Base-by-base conservation (phyloP, 2,329 filamentous ascomycete genomes). In the Colletotrichum melonis region DNA sequence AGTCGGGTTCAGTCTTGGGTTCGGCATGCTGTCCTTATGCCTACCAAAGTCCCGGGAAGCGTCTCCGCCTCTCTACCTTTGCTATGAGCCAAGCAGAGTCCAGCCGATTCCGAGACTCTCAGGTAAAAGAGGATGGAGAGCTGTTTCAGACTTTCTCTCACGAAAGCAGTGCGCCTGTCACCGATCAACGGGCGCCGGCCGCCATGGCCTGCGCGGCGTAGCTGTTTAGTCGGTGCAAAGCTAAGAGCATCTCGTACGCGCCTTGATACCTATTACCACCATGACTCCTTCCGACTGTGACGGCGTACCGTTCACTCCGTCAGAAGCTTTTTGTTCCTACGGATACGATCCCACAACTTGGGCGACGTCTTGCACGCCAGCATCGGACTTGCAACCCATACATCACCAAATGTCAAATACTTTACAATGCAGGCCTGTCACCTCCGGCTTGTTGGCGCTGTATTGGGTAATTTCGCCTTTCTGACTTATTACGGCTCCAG, bases 121-220 rank as follows among this genome's bases (percentile, higher is more conserved):
- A 22, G 62, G 32, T 22, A 14, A 28, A 64, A 14, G 30, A 55
- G 42, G 55, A 46, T 49, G 59, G 22, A 19, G 46, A 52, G 52
- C 56, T 63, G 63, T 67, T 71, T 71, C 63, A 71, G 32, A 38
- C 35, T 55, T 52, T 19, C 56, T 32, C 60, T 49, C 35, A 19
- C 32, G 26, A 35, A 24, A 46, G 42, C 63, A 19, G 32, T 19
- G 28, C 55, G 66, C 64, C 26, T 35, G 46, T 46, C 35, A 62
- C 26, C 35, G 24, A 24, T 55, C 30, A 64, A 38, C 49, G 62
- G 62, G n/a, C 49, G 22, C 30, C 30, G 19, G 32, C 22, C 46
- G 62, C n/a, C 62, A 63, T 63, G 24, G 38, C 57, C 58, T 69
- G 66, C 59, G 32, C 42, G 49, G 54, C 56, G 8, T 16, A n/a